Base-by-base conservation (phyloP, 257 asterid genomes). In the Apocynum venetum region DNA sequence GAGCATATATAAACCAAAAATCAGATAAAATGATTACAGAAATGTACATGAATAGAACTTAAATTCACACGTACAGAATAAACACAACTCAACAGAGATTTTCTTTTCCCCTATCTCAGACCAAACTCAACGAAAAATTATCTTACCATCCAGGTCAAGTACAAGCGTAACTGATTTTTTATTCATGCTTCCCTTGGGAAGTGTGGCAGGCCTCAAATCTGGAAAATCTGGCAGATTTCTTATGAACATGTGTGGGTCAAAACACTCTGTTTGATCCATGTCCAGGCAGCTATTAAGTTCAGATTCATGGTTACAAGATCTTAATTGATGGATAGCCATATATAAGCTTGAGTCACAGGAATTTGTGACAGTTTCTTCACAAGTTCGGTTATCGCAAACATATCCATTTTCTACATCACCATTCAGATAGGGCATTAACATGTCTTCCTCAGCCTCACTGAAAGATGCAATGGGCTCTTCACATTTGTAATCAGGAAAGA, bases 71-170 rank as follows among this genome's bases (percentile, higher is more conserved):
- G 40, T 46, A 43, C 66, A 52, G 25, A 25, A 68, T 15, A 70
- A 31, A 12, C 1, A 36, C 36, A 48, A 35, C 67, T 2, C 44
- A 43, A 35, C 6, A 35, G 48, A 49, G 1, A 31, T 4, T 38
- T 68, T 40, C 20, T 8, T 6, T 14, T 71, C 40, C 41, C 38
- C 13, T 20, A 49, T 1, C 13, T 44, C 43, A n/a, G 46, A 31
- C 36, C 6, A 70, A 56, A 4, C n/a, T 19, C 47, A 17, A 48
- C 13, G 63, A 67, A 40, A 71, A 47, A 49, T 51, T 60, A 43
- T 81, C 91, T 86, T 84, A 92, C 98, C 98, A 84, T 95, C 98
- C 84, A 95, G 83, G 84, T 95, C 98, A 79, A 95, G 98, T 57
- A 89, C 97, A 77, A 95, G 87, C 8, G 98, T 92, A 67, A 88